phyloP scores from a whole-genome alignment of 1,139 yeast genomes.

The Geotrichum cucujoidarum region DNA sequence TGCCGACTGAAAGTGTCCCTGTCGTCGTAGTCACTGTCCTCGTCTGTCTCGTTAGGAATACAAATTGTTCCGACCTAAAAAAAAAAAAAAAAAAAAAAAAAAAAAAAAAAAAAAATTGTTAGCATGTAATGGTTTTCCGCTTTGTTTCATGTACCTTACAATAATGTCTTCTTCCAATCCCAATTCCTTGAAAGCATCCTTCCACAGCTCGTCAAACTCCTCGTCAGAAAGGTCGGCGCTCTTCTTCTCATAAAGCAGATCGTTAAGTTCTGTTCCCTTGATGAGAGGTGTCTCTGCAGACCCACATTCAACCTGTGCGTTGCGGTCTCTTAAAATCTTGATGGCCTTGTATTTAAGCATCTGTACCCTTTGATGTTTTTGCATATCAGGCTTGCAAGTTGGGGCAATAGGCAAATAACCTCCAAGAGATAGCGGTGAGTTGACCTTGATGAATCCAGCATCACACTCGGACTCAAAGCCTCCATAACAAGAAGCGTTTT shows the following conservation, averaged over 20 bases:
- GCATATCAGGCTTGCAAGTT: slow-evolving; percentile 68
- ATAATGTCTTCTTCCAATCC: slow-evolving; percentile 70
- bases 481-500: slow-evolving; percentile 69
- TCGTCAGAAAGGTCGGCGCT: slow-evolving; percentile 48
- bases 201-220: slow-evolving; percentile 82
- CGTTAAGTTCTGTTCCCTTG: slow-evolving; percentile 32
- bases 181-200: slow-evolving; percentile 57
- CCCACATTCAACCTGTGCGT: slow-evolving; percentile 69
- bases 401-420: slow-evolving; percentile 61
- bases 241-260: slow-evolving; percentile 29
- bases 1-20: slow-evolving; percentile 17
- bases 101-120: neutral
- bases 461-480: slow-evolving; percentile 59
- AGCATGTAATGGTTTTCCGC: neutral
- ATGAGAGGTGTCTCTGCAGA: slow-evolving; percentile 37
- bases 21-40: slow-evolving; percentile 15
- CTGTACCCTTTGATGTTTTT: slow-evolving; percentile 62
- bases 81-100: too few species aligned
- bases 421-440: slow-evolving; percentile 47
- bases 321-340: slow-evolving; percentile 60
- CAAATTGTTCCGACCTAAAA: slow-evolving; percentile 10
- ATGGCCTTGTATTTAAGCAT: slow-evolving; percentile 65
- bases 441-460: slow-evolving; percentile 55
- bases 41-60: slow-evolving; percentile 18
- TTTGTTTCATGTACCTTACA: slow-evolving; percentile 48